Conservation (phyloP, 371 early-diverging fungal species). For the Mucor mucedo region DNA sequence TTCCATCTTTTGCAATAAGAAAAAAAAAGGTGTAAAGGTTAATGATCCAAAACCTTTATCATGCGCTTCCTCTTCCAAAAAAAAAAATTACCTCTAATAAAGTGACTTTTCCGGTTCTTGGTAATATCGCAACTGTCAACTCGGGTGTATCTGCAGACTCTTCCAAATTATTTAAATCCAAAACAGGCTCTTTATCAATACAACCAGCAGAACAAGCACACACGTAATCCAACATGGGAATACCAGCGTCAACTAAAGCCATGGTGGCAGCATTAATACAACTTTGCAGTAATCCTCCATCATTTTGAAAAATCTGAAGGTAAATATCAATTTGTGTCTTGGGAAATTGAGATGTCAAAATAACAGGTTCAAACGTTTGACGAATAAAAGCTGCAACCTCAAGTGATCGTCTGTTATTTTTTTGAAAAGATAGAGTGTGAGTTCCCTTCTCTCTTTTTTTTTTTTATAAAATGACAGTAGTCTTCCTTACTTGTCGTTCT, state of each 20-base stretch:
- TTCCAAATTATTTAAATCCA: conserved; percentile 89
- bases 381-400: conserved; percentile 86
- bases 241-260: conserved; percentile 96
- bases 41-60: background rate
- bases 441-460: background rate
- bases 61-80: background rate
- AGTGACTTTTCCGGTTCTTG: conserved; percentile 83
- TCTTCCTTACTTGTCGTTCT: conserved; percentile 77
- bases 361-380: conserved; percentile 92
- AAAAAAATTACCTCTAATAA: conserved; percentile 58
- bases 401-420: conserved; percentile 68
- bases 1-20: conserved; percentile 74
- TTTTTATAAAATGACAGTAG: background rate
- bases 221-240: conserved; percentile 96
- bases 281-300: conserved; percentile 81
- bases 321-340: conserved; percentile 93
- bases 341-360: conserved; percentile 76
- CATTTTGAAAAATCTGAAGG: conserved; percentile 89
- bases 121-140: conserved; percentile 88
- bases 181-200: conserved; percentile 79
- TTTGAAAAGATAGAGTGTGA: conserved; percentile 2
- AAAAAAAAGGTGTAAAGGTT: background rate
- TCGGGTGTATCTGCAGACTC: conserved; percentile 88
- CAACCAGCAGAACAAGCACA: conserved; percentile 94
- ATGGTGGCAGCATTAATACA: conserved; percentile 94